These are phyloP conservation scores for Clarkia xantiana DNA, from an alignment of 345 rosid species.

Conservation along the genomic window DNA sequence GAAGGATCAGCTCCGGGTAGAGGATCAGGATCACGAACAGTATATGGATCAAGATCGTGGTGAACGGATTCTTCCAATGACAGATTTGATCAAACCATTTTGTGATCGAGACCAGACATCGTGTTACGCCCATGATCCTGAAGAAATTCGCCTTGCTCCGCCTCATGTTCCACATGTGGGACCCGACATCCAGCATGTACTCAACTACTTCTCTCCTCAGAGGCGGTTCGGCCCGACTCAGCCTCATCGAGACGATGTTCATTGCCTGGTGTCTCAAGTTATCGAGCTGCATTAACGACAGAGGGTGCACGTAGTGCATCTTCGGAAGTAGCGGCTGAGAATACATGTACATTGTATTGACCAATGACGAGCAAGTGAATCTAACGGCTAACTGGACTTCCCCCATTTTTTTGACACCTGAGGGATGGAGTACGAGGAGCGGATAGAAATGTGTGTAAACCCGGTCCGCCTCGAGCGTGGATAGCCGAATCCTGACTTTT, in stretches of 20 bases:
- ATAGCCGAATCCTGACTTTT: slow-evolving; percentile 83
- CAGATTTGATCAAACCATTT: slow-evolving; percentile 93
- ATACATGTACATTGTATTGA: slow-evolving; percentile 86
- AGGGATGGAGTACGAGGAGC: slow-evolving; percentile 63
- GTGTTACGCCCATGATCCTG: slow-evolving; percentile 53
- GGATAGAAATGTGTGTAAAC: slow-evolving; percentile 94
- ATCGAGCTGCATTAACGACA: slow-evolving; percentile 88
- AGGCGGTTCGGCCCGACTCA: slow-evolving; percentile 89
- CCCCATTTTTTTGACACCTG: slow-evolving; percentile 85
- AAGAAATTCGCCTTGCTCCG: slow-evolving; percentile 94
- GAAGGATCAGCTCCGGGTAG: slow-evolving; percentile 82
- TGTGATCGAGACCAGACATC: slow-evolving; percentile 62
- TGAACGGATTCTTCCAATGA: slow-evolving; percentile 88
- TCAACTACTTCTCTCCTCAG: slow-evolving; percentile 84
- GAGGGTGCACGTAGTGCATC: slow-evolving; percentile 88
- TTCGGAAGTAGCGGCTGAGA: slow-evolving; percentile 75
- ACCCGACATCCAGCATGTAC: slow-evolving; percentile 96
- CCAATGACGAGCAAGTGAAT: slow-evolving; percentile 57
- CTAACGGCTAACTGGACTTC: slow-evolving; percentile 87
- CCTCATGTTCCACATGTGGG: slow-evolving; percentile 99
- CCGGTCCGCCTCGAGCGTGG: slow-evolving; percentile 83
- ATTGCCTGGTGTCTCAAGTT: slow-evolving; percentile 83
- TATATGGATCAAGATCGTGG: slow-evolving; percentile 72
- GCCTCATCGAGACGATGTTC: slow-evolving; percentile 74
- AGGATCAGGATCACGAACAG: slow-evolving; percentile 64